Conservation (phyloP, 805 yeast genomes). For the Barnettozyma wickerhamii region DNA sequence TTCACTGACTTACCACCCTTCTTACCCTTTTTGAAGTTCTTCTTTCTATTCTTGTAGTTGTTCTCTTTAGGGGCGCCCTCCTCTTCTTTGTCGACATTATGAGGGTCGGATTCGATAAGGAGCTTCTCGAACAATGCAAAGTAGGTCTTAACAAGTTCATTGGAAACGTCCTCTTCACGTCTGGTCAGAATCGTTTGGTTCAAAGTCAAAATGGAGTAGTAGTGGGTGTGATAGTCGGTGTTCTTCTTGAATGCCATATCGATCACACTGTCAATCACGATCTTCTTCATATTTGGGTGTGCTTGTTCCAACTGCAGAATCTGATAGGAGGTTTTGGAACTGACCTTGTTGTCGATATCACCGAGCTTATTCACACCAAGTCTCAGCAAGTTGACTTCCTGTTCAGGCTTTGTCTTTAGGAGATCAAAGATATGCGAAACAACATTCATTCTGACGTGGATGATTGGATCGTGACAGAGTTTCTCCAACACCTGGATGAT, state of each 20-base stretch:
- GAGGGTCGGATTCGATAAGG: constrained; percentile 60
- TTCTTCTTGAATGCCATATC: constrained; percentile 73
- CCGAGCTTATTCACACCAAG: constrained; percentile 93
- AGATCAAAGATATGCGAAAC: constrained; percentile 76
- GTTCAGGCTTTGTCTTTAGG: constrained; percentile 86
- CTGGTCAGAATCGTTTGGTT: constrained; percentile 89
- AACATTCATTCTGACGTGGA: constrained; percentile 77
- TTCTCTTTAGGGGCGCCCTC: constrained; percentile 33
- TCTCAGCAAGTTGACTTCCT: constrained; percentile 85
- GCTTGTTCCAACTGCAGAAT: constrained; percentile 77
- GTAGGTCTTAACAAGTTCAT: constrained; percentile 76
- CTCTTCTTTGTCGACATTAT: constrained; percentile 38
- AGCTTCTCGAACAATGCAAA: constrained; percentile 83
- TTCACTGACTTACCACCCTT: constrained; percentile 84
- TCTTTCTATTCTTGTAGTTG: constrained; percentile 63
- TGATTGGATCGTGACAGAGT: constrained; percentile 86
- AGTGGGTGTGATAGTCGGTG: constrained; percentile 82
- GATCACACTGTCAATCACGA: constrained; percentile 72
- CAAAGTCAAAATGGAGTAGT: constrained; percentile 81
- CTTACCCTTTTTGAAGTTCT: constrained; percentile 75
- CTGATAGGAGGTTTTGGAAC: constrained; percentile 82
- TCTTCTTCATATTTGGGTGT: constrained; percentile 93
- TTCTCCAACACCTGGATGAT: constrained; percentile 73
- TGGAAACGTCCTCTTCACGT: constrained; percentile 77
- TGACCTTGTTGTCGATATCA: constrained; percentile 85